Evolutionary conservation across 179 eudicot genomes (phyloP), one percentile per base, ranked within the genome.

Genomic region (Amaranthus tricolor): DNA sequence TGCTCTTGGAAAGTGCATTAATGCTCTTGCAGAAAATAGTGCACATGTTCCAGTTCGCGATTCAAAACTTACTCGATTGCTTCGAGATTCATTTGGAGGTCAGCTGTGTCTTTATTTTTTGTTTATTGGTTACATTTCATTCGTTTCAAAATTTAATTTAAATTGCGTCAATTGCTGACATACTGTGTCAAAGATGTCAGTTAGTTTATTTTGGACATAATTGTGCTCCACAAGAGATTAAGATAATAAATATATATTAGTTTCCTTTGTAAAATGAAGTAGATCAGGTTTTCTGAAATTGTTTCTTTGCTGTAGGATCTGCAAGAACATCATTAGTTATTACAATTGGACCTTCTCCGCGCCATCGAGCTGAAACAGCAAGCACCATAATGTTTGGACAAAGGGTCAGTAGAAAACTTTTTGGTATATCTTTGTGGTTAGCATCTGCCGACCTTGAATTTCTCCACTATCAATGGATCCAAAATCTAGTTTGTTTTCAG

Each of bases 61-160:
- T 73, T 94, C 98, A 67, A 94, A 94, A 84, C 94, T 94, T 80
- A 94, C 98, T 66, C 89, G 98, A 73, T 80, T 94, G 85, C 92
- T 94, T 86, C 87, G 93, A 73, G 97, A 94, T 88, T 94, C 98
- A 72, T 94, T 94, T 79, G 98, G 98, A 86, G 98, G 98, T 94
- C 71, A 69, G 80, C n/a, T 58, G 60, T 71, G 54, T 43, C 66
- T 9, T 56, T 61, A 13, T 64, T 51, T 0, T 51, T 51, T 68
- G 62, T 68, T 55, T 31, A 21, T 71, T 53, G 31, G 14, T 53
- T 51, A 45, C 57, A 49, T 60, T n/a, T 17, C 40, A 7, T 64
- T 71, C 14, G 52, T 20, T 69, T 72, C 75, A 24, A 20, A 15
- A 49, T 69, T 68, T 64, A 24, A 16, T 57, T 3, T 19, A 6